A percentile compares a stretch with the other conserved stretches of the same genome.
Conservation (phyloP, 2,329 filamentous ascomycete genomes). For the Calonectria hongkongensis region DNA sequence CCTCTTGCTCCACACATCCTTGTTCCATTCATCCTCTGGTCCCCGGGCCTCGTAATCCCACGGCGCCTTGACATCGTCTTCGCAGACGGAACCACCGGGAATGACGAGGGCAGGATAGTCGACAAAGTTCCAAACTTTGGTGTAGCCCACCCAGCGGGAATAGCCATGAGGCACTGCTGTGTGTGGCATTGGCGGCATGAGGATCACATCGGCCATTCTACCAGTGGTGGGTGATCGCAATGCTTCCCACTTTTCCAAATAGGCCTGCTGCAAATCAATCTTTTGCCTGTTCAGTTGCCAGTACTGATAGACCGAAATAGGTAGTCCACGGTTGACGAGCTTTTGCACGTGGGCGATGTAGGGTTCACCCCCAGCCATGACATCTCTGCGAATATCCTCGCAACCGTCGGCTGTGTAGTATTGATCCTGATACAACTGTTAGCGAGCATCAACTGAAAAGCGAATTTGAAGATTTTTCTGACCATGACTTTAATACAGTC, state of each 20-base stretch:
- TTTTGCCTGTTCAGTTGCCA: constrained; percentile 80
- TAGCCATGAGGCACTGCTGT: constrained; percentile 67
- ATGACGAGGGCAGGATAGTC: constrained; percentile 55
- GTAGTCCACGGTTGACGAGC: constrained; percentile 69
- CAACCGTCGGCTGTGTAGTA: constrained; percentile 79
- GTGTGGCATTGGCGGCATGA: constrained; percentile 78
- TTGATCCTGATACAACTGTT: constrained; percentile 64
- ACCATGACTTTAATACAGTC: constrained; percentile 75
- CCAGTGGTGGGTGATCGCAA: constrained; percentile 65
- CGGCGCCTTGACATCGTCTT: constrained; percentile 61
- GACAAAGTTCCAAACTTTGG: constrained; percentile 57
- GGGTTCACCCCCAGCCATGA: constrained; percentile 74
- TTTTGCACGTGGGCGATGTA: constrained; percentile 75
- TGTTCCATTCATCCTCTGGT: constrained; percentile 47
- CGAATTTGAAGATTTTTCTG: accelerated
- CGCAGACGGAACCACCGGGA: constrained; percentile 60
- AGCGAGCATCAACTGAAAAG: not conserved
- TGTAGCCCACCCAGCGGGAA: constrained; percentile 69
- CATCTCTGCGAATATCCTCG: constrained; percentile 75
- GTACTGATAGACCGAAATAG: constrained; percentile 79
- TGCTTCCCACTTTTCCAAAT: constrained; percentile 75
- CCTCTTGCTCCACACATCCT: constrained; percentile 40
- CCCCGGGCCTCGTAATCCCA: constrained; percentile 45
- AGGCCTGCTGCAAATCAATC: constrained; percentile 61
- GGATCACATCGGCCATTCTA: constrained; percentile 70